Evolutionary conservation across 1,284 basidiomycete genomes (phyloP).

Genomic region (Moesziomyces aphidis): DNA sequence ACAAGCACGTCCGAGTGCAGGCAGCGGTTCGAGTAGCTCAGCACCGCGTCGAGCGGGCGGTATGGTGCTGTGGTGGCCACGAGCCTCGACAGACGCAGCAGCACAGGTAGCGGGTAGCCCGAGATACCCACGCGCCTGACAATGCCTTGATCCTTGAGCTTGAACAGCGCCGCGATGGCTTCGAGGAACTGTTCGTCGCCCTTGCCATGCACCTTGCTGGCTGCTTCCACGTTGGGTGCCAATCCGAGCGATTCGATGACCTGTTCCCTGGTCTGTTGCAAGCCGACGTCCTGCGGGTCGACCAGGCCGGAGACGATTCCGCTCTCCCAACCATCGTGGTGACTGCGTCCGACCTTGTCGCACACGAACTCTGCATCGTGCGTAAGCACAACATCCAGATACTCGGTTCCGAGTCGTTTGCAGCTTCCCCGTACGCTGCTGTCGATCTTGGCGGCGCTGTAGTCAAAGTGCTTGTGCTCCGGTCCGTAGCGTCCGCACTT

Average conservation of each 20-base stretch:
- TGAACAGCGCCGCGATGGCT: constrained; percentile 78
- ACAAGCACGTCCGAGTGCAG: constrained; percentile 61
- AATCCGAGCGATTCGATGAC: constrained; percentile 55
- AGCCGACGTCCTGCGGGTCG: constrained; percentile 9
- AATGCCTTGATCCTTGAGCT: constrained; percentile 81
- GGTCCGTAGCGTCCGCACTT: constrained; percentile 90
- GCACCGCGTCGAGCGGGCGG: constrained; percentile 66
- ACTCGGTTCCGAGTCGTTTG: constrained; percentile 77
- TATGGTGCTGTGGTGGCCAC: constrained; percentile 69
- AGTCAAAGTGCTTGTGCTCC: constrained; percentile 78
- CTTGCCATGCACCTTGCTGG: constrained; percentile 75
- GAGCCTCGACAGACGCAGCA: constrained; percentile 84
- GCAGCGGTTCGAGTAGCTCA: constrained; percentile 65
- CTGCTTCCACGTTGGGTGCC: constrained; percentile 70
- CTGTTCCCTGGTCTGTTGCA: constrained; percentile 25
- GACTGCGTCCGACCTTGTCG: constrained; percentile 72
- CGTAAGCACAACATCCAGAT: constrained; percentile 72
- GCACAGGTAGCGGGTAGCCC: constrained; percentile 88
- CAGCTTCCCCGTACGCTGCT: constrained; percentile 79
- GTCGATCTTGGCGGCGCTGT: constrained; percentile 78
- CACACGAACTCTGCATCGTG: constrained; percentile 93
- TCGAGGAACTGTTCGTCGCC: constrained; percentile 84
- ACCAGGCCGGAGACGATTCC: constrained; percentile 49
- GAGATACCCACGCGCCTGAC: constrained; percentile 86
- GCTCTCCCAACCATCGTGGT: constrained; percentile 41